phyloP scores from a whole-genome alignment of 345 rosid species.

The Citrus inodora region DNA sequence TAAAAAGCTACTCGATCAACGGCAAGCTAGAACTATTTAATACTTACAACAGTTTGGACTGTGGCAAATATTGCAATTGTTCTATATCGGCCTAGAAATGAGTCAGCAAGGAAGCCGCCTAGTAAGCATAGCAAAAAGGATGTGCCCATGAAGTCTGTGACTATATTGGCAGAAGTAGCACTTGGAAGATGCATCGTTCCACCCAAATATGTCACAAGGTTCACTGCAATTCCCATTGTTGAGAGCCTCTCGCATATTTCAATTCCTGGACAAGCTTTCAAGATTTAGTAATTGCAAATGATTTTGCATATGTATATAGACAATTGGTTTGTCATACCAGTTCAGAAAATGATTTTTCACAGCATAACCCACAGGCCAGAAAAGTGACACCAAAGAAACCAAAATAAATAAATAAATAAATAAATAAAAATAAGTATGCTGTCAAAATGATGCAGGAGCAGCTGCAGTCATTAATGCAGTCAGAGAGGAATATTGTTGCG shows the following conservation, averaged over 20 bases:
- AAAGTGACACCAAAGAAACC: no score
- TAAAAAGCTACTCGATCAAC: neutral
- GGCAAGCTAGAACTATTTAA: neutral
- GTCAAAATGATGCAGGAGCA: no score
- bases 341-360: no score
- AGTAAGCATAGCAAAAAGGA: conserved; percentile 64
- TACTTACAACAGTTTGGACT: conserved; percentile 57
- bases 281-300: neutral
- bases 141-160: conserved; percentile 70
- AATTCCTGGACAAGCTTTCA: conserved; percentile 34
- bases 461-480: no score
- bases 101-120: conserved; percentile 70
- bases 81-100: conserved; percentile 62
- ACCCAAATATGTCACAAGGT: conserved; percentile 66
- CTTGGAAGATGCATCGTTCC: conserved; percentile 65
- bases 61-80: conserved; percentile 71
- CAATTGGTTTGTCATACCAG: neutral
- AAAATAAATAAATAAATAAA: no score
- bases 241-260: conserved; percentile 70
- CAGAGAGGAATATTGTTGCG: no score
- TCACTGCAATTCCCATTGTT: conserved; percentile 73
- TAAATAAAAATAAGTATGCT: no score
- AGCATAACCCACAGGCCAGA: no score
- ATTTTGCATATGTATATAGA: neutral
- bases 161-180: conserved; percentile 60